Percentiles rank a stretch among this genome's conserved stretches.
phyloP scores from a whole-genome alignment of 352 stramenopile genomes.

The Albugo laibachii region DNA sequence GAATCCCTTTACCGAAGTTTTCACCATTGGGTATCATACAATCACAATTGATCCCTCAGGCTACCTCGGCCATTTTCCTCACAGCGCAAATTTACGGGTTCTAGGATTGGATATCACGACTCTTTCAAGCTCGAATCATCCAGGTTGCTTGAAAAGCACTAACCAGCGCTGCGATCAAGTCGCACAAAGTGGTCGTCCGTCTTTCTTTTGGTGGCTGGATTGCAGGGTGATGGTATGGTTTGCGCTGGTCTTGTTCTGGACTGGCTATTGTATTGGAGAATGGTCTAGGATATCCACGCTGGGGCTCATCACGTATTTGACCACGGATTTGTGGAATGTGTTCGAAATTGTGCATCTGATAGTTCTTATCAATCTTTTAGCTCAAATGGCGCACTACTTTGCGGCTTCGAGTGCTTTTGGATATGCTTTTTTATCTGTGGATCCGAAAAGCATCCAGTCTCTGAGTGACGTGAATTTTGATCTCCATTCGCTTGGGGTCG shows the following conservation, averaged over 20 bases:
- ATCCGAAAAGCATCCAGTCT: conserved; percentile 23
- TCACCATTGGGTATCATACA: conserved; percentile 71
- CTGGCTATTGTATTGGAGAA: conserved; percentile 66
- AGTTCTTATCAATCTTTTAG: conserved; percentile 35
- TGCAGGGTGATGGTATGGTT: conserved; percentile 46
- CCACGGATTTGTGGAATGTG: conserved; percentile 76
- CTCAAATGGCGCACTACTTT: conserved; percentile 48
- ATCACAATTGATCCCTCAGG: conserved; percentile 64
- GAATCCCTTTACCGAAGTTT: conserved; percentile 77
- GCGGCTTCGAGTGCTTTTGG: conserved; percentile 9
- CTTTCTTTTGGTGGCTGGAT: conserved; percentile 15
- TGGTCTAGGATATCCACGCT: conserved; percentile 59
- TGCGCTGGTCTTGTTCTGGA: conserved; percentile 41
- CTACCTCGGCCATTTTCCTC: conserved; percentile 59
- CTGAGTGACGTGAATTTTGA: conserved; percentile 14
- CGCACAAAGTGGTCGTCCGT: neutral
- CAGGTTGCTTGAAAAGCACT: neutral
- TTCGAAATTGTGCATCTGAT: conserved; percentile 67
- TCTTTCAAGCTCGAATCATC: neutral
- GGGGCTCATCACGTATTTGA: conserved; percentile 47
- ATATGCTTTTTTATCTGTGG: conserved; percentile 10
- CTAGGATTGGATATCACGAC: conserved; percentile 37
- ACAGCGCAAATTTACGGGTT: conserved; percentile 66
- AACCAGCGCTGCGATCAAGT: neutral
- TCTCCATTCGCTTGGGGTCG: neutral